Evolutionary conservation across 1,139 yeast genomes (phyloP).

Genomic region (Geotrichum siamense): DNA sequence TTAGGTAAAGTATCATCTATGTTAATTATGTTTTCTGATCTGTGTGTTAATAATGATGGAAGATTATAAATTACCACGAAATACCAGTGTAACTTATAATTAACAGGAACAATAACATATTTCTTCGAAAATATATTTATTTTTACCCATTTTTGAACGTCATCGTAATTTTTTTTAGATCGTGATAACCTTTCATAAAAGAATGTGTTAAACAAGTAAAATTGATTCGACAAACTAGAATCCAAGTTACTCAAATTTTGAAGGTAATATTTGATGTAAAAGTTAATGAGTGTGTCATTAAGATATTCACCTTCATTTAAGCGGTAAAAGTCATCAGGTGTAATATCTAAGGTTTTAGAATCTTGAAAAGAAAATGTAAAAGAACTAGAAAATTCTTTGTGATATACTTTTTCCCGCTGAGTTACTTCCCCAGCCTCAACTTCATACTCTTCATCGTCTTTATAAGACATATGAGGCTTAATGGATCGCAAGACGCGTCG

Average conservation of each 20-base stretch:
- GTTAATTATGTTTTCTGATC: constrained; percentile 1
- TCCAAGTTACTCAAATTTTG: constrained; percentile 18
- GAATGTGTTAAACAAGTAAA: constrained; percentile 73
- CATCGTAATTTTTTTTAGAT: constrained; percentile 48
- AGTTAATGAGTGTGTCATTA: constrained; percentile 39
- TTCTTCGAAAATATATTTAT: constrained; percentile 55
- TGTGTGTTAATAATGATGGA: constrained; percentile 22
- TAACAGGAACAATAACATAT: constrained; percentile 71
- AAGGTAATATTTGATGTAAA: constrained; percentile 31
- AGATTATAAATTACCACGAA: constrained; percentile 43
- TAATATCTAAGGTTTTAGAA: constrained; percentile 28
- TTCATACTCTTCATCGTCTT: too few species aligned
- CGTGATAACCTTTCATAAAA: constrained; percentile 58
- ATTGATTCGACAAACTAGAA: constrained; percentile 29
- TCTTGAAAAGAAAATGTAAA: constrained; percentile 27
- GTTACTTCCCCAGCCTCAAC: too few species aligned
- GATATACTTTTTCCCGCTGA: constrained; percentile 3
- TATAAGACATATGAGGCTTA: too few species aligned
- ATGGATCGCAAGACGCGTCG: too few species aligned
- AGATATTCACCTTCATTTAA: constrained; percentile 37
- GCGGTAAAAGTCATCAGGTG: constrained; percentile 33
- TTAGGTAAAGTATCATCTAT: not conserved
- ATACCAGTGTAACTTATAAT: constrained; percentile 79
- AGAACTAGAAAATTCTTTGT: constrained; percentile 19
- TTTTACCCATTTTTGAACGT: constrained; percentile 72